Conservation (phyloP, 192 early-diverging fungal species). For the Entomortierella beljakovae region DNA sequence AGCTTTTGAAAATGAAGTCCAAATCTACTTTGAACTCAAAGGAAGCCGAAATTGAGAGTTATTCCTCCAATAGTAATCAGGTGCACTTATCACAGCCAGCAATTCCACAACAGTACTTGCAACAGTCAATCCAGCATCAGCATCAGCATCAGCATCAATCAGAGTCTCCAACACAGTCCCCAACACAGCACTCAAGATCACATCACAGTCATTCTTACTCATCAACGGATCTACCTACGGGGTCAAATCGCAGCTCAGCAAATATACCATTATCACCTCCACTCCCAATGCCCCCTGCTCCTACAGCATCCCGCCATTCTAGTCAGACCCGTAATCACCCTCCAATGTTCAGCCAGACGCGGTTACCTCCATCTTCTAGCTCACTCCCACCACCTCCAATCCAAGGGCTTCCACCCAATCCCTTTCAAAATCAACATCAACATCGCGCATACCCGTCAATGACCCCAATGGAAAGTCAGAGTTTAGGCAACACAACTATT, state of each 20-base stretch:
- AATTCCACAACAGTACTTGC: background rate
- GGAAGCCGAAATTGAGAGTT: conserved; percentile 19
- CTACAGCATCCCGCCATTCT: conserved; percentile 34
- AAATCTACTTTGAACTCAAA: conserved; percentile 26
- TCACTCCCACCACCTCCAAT: conserved; percentile 26
- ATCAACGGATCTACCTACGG: background rate
- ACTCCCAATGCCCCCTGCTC: conserved; percentile 39
- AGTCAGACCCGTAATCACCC: conserved; percentile 17
- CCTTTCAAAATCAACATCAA: background rate
- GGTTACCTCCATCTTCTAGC: background rate
- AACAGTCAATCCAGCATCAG: conserved; percentile 6
- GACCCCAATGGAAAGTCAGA: conserved; percentile 1
- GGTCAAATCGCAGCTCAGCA: background rate
- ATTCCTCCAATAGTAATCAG: conserved; percentile 28
- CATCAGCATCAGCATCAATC: conserved; percentile 1
- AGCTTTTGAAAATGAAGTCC: conserved; percentile 25
- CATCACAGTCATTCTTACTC: background rate
- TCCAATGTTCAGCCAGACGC: conserved; percentile 1
- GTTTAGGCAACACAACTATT: background rate
- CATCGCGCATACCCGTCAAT: conserved; percentile 1
- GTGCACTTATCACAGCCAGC: conserved; percentile 22
- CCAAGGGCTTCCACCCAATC: conserved; percentile 15
- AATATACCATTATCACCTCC: conserved; percentile 10
- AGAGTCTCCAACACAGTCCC: too few relatives aligned
- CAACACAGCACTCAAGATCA: background rate